Evolutionary conservation across 495 filamentous ascomycete species (phyloP), one percentile per base, ranked within the genome.

Genomic region (Aspergillus saccharolyticus): DNA sequence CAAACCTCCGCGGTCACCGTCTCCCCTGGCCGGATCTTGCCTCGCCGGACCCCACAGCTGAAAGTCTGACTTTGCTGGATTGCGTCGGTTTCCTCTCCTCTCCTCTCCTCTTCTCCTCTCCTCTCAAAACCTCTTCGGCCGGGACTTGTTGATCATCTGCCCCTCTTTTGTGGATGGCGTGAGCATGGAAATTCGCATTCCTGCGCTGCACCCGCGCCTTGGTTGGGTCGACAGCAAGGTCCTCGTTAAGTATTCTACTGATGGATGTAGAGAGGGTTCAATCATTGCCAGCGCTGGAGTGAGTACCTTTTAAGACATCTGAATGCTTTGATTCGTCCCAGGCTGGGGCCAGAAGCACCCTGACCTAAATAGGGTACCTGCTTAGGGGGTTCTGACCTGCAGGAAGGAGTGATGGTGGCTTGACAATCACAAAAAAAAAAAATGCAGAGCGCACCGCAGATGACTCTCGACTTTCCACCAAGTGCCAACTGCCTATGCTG

Each of bases 1-100:
- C 15, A 50, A 58, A 58, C 42, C 53, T 44, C 56, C 51, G 56
- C 56, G 50, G 48, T 50, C 42, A 15, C 56, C 50, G 55, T 48
- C 56, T 44, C 50, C 33, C 47, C 47, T 50, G 47, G 47, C 56
- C 56, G 45, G 55, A 21, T 42, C 20, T 39, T 12, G 33, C 7
- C 8, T 58, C 30, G 20, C 15, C 39, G 44, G 46, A 30, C 55
- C 52, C 54, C 50, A 53, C 50, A 56, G 4, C 9, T 3, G 25
- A 28, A 28, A 28, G 25, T 28, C 25, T 28, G 25, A 28, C 25
- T 28, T 9, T 28, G 25, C 25, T 28, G 25, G 25, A 9, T 28
- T 39, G 22, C 44, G 17, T 46, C 44, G 19, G 25, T 44, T 54
- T 24, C 42, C 22, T 19, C 22, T 21, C 9, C 17, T 22, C 22